Evolutionary conservation across 2,329 filamentous ascomycete genomes (phyloP), one percentile per base, ranked within the genome.

Genomic region (Cladosporium sp.): DNA sequence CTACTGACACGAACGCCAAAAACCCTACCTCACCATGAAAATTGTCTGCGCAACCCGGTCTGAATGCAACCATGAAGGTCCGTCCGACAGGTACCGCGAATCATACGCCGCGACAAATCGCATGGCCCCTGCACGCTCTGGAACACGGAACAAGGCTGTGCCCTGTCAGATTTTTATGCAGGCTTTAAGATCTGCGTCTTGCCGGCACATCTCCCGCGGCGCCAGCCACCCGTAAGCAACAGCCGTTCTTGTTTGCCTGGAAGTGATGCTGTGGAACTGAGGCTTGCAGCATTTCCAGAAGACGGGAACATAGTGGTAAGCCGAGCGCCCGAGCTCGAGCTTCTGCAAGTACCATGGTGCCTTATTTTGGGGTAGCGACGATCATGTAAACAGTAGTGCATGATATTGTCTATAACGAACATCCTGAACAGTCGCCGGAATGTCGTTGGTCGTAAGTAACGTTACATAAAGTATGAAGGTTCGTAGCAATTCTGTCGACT

Each of bases 401-500:
- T 10, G n/a, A 46, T 21, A 5, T 4, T 12, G 40, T 46, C 10
- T 44, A 18, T 3, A 12, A 16, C 40, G 10, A 46, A 12, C 3
- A 21, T 46, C 14, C 14, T 21, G 40, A 8, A 7, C 2, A 21
- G n/a, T 46, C n/a, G n/a, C n/a, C 18, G 7, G 3, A 21, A 11
- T n/a, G 40, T 46, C n/a, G 40, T 21, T 46, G 10, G 40, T 46
- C n/a, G 40, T 46, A 21, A 46, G 10, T 46, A 44, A 46, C n/a
- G 11, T 7, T 46, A 21, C 3, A 21, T 21, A 46, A n/a, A 46
- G 8, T 46, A 46, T 46, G n/a, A 23, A 46, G 40, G n/a, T 7
- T 46, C 10, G 40, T 46, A 46, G 40, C 40, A n/a, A 46, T 21
- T 65, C 63, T 67, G 65, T 50, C 40, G 44, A 28, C 40, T 44